Evolutionary conservation across 2,329 filamentous ascomycete species (phyloP).

Genomic region (Ceratocystis alfenasii): DNA sequence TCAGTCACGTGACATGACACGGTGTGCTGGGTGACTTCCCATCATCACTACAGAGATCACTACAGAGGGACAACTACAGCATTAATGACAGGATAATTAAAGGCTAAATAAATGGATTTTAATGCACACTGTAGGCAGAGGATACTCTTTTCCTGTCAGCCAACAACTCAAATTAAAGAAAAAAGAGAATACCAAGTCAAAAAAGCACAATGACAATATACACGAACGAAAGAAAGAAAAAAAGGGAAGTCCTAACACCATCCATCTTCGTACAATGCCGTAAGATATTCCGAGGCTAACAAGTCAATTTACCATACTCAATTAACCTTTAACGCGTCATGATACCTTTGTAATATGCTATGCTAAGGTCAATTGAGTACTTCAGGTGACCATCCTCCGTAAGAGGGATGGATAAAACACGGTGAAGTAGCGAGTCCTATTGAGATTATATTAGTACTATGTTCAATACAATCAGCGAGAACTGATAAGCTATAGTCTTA

Average conservation of each 20-base stretch:
- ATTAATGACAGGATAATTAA: background rate
- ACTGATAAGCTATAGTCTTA: too few species aligned
- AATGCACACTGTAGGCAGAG: background rate
- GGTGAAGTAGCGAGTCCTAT: conserved; percentile 28
- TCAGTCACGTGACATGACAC: background rate
- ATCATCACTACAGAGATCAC: background rate
- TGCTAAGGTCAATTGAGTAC: conserved; percentile 58
- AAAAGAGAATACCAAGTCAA: conserved; percentile 4
- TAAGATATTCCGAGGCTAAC: too few species aligned
- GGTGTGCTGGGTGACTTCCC: too few species aligned
- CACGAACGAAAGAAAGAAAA: background rate
- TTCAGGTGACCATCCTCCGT: conserved; percentile 61
- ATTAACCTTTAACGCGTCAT: conserved; percentile 36
- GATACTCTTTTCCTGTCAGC: background rate
- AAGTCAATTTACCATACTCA: too few species aligned
- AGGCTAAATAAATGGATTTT: background rate
- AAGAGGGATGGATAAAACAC: conserved; percentile 49
- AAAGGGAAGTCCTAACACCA: background rate
- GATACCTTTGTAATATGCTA: conserved; percentile 54
- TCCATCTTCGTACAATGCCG: too few species aligned
- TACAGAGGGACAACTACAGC: background rate
- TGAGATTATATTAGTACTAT: conserved; percentile 23
- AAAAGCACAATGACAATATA: background rate
- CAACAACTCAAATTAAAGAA: background rate
- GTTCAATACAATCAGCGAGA: too few species aligned